Percentiles rank a stretch among this genome's conserved stretches.
Conservation (phyloP, 164 flowering plant species). For the Euptelea pleiosperma region DNA sequence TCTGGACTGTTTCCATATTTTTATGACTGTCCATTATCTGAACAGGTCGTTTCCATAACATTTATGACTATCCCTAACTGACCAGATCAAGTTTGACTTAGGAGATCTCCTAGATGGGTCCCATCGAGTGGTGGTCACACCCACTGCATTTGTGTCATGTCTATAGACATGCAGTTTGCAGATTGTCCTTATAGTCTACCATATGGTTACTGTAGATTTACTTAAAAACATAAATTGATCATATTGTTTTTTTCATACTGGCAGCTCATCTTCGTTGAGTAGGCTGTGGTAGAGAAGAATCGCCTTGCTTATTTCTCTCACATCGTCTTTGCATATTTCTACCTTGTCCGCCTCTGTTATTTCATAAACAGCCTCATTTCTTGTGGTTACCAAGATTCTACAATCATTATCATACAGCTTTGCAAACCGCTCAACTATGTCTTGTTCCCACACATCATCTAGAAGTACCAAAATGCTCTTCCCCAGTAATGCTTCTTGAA, state of each 20-base stretch:
- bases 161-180: too few relatives aligned
- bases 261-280: conserved; percentile 37
- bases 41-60: too few relatives aligned
- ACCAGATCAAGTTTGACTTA: too few relatives aligned
- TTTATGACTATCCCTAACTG: too few relatives aligned
- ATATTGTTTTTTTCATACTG: conserved; percentile 25
- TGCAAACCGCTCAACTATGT: conserved; percentile 45
- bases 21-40: too few relatives aligned
- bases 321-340: conserved; percentile 43
- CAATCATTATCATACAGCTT: conserved; percentile 44
- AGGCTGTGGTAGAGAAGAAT: conserved; percentile 49
- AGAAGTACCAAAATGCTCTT: conserved; percentile 41
- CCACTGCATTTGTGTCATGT: too few relatives aligned
- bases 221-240: neutral
- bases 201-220: too few relatives aligned
- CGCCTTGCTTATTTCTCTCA: conserved; percentile 43
- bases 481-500: conserved; percentile 50
- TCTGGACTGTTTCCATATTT: too few relatives aligned
- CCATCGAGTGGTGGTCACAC: too few relatives aligned
- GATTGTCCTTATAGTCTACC: too few relatives aligned
- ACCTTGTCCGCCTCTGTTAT: conserved; percentile 50
- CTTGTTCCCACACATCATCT: conserved; percentile 64
- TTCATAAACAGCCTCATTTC: conserved; percentile 52
- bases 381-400: conserved; percentile 43
- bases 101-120: too few relatives aligned